Evolutionary conservation across 2,329 filamentous ascomycete genomes (phyloP), one percentile per base, ranked within the genome.

Genomic region (Fusarium haematococcum): DNA sequence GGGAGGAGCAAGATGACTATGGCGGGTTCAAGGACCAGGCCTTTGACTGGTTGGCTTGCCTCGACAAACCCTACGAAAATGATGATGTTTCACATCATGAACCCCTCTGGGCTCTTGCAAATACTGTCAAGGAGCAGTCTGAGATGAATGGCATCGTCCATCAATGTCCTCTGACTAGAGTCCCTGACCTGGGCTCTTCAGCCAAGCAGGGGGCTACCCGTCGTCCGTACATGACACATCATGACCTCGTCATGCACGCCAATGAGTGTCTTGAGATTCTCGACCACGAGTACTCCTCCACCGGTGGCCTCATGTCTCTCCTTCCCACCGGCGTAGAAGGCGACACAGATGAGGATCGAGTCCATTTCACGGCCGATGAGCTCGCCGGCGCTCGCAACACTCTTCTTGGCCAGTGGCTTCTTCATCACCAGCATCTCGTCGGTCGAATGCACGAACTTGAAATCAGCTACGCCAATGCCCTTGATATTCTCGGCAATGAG

Each of bases 231-330:
- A 82, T 84, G 58, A 85, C 82, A 63, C 87, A 89, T 71, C 82
- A 86, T 70, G 84, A 84, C 35, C 84, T 91, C 18, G 81, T 90
- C 32, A 83, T 85, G 82, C 90, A 91, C 77, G 89, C 89, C 68
- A 91, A 91, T 76, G 85, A 87, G 68, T 88, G 89, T 60, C 86
- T 91, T 7, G 89, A 91, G 81, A 83, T 88, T 3, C 85, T 91
- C 8, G 90, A 91, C 73, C 88, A 91, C 76, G 89, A 91, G 78
- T 89, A 87, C 75, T 84, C 85, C 50, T 83, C 85, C 30, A 87
- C 88, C 39, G 90, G 90, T 18, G 90, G 90, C 3, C 80, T 91
- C 20, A 82, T 91, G 48, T 85, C 86, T 20, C 81, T 91, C 9
- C 83, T 91, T 1, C 90, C 89, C 0, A 82, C 82, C 3, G 81